Percentiles rank a stretch among this genome's conserved stretches.
Evolutionary conservation across 352 stramenopile genomes (phyloP).

Genomic region (Hyphochytrium catenoides): DNA sequence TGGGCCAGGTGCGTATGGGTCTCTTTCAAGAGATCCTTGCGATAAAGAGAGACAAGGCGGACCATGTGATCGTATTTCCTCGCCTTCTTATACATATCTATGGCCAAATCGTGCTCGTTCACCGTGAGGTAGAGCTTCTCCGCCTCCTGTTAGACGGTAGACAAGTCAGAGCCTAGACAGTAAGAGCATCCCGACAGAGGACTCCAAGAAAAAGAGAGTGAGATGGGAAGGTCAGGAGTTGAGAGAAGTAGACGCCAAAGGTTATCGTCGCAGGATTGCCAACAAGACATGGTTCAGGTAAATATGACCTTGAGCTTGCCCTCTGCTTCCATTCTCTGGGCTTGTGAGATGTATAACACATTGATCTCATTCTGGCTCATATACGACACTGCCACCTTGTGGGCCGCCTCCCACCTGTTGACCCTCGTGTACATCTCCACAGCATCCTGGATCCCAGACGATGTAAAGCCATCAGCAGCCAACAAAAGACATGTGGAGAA

Average conservation of each 20-base stretch:
- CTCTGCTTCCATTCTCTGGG: conserved; percentile 62
- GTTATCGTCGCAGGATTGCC: too few species aligned
- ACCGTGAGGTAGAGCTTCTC: conserved; percentile 79
- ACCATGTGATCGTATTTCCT: conserved; percentile 88
- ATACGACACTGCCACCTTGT: conserved; percentile 71
- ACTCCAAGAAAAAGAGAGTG: too few species aligned
- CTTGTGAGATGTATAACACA: conserved; percentile 73
- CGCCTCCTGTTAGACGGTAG: too few species aligned
- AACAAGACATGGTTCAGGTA: too few species aligned
- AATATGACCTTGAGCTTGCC: conserved; percentile 72
- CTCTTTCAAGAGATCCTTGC: conserved; percentile 75
- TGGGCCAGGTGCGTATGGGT: conserved; percentile 74
- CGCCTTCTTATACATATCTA: conserved; percentile 92
- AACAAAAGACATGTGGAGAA: too few species aligned
- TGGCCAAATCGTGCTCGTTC: conserved; percentile 72
- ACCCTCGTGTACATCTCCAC: conserved; percentile 82
- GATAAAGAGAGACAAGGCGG: conserved; percentile 70
- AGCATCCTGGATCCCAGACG: conserved; percentile 44
- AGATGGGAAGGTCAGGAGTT: too few species aligned
- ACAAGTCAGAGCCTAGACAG: too few species aligned
- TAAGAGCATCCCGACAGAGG: too few species aligned
- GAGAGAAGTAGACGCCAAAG: too few species aligned
- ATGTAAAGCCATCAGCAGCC: too few species aligned
- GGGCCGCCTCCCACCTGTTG: conserved; percentile 75
- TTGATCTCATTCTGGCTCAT: conserved; percentile 75